These are phyloP conservation scores for Fusarium torreyae DNA, from an alignment of 2,329 filamentous ascomycete genomes.

Conservation along the genomic window DNA sequence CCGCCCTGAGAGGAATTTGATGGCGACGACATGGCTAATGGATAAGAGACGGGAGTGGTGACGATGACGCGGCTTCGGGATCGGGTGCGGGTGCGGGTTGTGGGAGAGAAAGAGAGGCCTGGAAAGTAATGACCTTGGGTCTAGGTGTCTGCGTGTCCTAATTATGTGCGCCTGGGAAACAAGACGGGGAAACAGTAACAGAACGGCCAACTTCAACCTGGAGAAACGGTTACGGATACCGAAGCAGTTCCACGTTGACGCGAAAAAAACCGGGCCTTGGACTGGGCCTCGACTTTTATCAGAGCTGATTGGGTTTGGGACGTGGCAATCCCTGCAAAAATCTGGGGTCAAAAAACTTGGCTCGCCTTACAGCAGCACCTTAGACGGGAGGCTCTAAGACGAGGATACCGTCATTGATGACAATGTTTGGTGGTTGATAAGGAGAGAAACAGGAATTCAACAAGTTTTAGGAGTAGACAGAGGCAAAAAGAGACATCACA, in stretches of 20 bases:
- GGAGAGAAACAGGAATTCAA: conserved; percentile 27
- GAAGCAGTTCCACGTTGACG: conserved; percentile 45
- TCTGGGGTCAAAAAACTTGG: conserved; percentile 40
- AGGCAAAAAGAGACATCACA: conserved; percentile 1
- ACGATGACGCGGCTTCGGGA: conserved; percentile 40
- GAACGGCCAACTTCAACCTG: conserved; percentile 19
- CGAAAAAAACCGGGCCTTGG: conserved; percentile 41
- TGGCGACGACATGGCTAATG: conserved; percentile 53
- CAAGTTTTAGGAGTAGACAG: background rate
- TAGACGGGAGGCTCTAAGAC: conserved; percentile 6
- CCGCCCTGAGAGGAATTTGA: conserved; percentile 67
- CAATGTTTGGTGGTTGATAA: conserved; percentile 37
- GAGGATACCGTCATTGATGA: conserved; percentile 33
- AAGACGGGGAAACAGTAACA: conserved; percentile 20
- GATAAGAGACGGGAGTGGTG: conserved; percentile 2
- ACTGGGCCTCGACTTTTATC: conserved; percentile 27
- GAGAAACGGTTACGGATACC: conserved; percentile 44
- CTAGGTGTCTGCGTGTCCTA: conserved; percentile 16
- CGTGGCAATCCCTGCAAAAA: conserved; percentile 36
- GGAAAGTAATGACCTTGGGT: conserved; percentile 16
- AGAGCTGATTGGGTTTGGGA: conserved; percentile 37
- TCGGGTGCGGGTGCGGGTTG: conserved; percentile 28
- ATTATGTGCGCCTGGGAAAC: conserved; percentile 20
- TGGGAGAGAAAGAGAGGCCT: conserved; percentile 28
- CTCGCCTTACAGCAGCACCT: conserved; percentile 32